Conservation (phyloP, 225 moss, liverwort and hornwort genomes). For the Straminergon stramineum region DNA sequence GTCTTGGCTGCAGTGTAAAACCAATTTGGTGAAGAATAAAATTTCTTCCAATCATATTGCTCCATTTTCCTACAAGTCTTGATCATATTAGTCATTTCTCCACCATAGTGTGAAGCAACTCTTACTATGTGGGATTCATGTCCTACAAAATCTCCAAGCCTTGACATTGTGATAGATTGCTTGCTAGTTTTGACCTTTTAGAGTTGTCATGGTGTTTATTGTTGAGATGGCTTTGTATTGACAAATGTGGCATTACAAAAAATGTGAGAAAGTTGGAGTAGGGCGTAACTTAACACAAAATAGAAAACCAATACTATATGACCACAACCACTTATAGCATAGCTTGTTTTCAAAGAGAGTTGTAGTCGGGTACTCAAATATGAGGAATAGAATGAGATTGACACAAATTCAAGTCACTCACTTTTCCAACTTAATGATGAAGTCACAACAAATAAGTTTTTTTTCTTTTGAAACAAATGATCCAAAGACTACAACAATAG, state of each 20-base stretch:
- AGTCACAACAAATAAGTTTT: background rate
- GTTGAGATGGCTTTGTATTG: background rate
- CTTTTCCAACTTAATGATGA: background rate
- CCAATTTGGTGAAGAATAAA: no score
- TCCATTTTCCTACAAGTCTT: no score
- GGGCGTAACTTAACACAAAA: no score
- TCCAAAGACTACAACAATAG: no score
- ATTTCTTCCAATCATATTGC: no score
- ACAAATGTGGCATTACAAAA: background rate
- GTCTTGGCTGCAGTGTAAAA: no score
- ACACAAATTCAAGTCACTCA: no score
- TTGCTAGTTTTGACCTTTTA: background rate
- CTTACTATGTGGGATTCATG: background rate
- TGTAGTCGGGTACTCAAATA: background rate
- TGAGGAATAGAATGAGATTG: background rate
- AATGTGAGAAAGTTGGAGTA: background rate
- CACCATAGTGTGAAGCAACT: no score
- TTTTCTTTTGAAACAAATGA: no score
- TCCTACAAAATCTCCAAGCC: background rate
- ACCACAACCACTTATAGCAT: no score
- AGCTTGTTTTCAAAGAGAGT: background rate
- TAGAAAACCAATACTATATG: background rate
- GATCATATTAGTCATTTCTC: no score
- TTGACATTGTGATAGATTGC: background rate
- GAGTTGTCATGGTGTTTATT: no score